phyloP scores from a whole-genome alignment of 306 rosid species.

The Abrus pulchellus region DNA sequence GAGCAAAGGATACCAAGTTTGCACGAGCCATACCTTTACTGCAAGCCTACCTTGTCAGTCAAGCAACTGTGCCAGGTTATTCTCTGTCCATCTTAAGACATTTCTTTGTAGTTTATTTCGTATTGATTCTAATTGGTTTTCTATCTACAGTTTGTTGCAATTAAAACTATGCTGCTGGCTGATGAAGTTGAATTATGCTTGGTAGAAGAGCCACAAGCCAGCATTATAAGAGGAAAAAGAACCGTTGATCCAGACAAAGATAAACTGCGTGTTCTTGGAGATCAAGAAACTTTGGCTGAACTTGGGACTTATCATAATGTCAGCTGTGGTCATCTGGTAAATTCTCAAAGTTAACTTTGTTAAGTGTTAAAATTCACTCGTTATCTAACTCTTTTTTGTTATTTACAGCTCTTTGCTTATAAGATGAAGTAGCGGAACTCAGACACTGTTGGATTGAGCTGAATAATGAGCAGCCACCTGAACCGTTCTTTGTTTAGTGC shows the following conservation, averaged over 20 bases:
- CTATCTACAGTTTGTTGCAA: slow-evolving; percentile 66
- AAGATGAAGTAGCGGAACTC: slow-evolving; percentile 58
- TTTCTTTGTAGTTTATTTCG: slow-evolving; percentile 24
- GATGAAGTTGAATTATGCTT: slow-evolving; percentile 67
- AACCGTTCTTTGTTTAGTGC: slow-evolving; percentile 37
- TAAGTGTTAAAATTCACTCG: not conserved
- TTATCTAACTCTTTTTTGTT: not conserved
- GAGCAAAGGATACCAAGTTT: slow-evolving; percentile 66
- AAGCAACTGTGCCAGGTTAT: slow-evolving; percentile 67
- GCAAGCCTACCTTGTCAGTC: slow-evolving; percentile 67
- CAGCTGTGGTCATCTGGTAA: slow-evolving; percentile 69
- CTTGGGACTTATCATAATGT: slow-evolving; percentile 40
- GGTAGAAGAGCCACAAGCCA: slow-evolving; percentile 54
- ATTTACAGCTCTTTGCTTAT: slow-evolving; percentile 72
- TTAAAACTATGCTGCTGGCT: slow-evolving; percentile 47
- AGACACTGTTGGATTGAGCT: slow-evolving; percentile 37
- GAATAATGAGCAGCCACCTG: slow-evolving; percentile 29
- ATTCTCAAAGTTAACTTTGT: slow-evolving; percentile 34
- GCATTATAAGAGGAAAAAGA: slow-evolving; percentile 38
- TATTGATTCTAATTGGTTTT: slow-evolving; percentile 41
- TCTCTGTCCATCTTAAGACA: slow-evolving; percentile 30
- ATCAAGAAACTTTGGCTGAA: slow-evolving; percentile 70
- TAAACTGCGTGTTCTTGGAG: slow-evolving; percentile 52
- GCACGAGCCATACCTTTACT: slow-evolving; percentile 65
- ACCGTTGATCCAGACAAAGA: slow-evolving; percentile 58